Base-by-base conservation (phyloP, 768 basidiomycete genomes). In the Russula dissimulans region DNA sequence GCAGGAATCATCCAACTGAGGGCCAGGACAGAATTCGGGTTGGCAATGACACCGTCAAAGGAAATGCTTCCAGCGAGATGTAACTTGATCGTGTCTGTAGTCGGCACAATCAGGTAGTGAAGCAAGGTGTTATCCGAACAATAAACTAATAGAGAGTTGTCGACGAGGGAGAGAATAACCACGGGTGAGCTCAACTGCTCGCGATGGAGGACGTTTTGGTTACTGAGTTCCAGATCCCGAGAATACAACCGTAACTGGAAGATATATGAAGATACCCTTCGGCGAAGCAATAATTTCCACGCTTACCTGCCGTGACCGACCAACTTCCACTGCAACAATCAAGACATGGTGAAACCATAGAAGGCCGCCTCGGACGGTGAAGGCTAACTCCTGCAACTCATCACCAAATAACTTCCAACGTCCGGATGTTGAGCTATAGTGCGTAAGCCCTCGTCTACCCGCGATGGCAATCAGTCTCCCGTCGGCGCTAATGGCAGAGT, bases 311-410 rank as follows among this genome's bases (percentile, higher is more conserved):
- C 87, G 84, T 9, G 86, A 83, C 68, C 84, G 88, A 14, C 84
- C 80, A 15, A 85, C 79, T 68, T 97, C 95, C 26, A 93, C 85
- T 2, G 93, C 93, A 38, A 84, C 95, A 59, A 99, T 83, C 56
- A 99, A 78, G 10, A 97, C 89, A 69, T 95, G 94, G 63, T 95
- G 90, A 70, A 97, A 98, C 97, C 97, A 99, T 18, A 95, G 70
- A 66, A 99, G 69, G 3, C 97, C 97, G 8, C 97, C 97, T 69
- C 85, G 83, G 15, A 99, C 94, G 5, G 77, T 69, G 68, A 99
- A 94, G 6, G 84, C 84, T 65, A 90, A 84, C 70, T 97, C 95
- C 71, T 98, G 92, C 43, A 81, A 74, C 64, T 86, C 82, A 65
- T 85, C 84, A 6, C 79, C 78, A 67, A 98, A 98, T 32, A 86